Percentiles rank a stretch among this genome's conserved stretches.
phyloP scores from a whole-genome alignment of 2,329 filamentous ascomycete species.

The Apiospora arundinis region DNA sequence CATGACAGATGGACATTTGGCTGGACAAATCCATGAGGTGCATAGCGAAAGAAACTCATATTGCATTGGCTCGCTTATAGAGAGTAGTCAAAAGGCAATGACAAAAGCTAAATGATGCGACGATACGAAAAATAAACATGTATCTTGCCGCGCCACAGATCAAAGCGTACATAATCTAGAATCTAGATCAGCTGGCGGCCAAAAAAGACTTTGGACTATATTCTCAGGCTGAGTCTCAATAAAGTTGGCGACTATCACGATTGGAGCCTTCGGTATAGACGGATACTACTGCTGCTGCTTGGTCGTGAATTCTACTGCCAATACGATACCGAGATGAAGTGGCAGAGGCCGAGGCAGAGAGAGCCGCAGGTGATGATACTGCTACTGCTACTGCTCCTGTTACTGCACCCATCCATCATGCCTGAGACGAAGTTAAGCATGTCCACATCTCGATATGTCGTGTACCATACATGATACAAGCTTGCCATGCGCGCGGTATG shows the following conservation, averaged over 20 bases:
- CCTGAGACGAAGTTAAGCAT: not conserved
- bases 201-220: conserved; percentile 11
- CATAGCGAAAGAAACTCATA: too few species aligned
- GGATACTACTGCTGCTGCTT: not conserved
- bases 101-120: conserved; percentile 12
- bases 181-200: not conserved
- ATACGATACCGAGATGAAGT: not conserved
- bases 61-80: not conserved
- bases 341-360: not conserved
- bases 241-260: not conserved
- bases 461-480: conserved; percentile 7
- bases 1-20: not conserved
- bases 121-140: not conserved
- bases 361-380: not conserved
- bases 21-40: too few species aligned
- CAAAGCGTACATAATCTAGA: not conserved
- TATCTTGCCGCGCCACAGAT: conserved; percentile 8
- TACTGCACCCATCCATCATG: too few species aligned
- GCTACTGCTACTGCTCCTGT: not conserved
- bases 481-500: conserved; percentile 1
- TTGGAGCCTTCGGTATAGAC: not conserved
- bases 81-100: not conserved
- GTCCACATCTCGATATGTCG: not conserved
- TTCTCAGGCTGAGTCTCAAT: conserved; percentile 10
- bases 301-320: not conserved